A percentile compares a stretch with the other conserved stretches of the same genome.
These are phyloP conservation scores for Ananas comosus DNA, from an alignment of 176 grass and related monocot species.

Conservation along the genomic window DNA sequence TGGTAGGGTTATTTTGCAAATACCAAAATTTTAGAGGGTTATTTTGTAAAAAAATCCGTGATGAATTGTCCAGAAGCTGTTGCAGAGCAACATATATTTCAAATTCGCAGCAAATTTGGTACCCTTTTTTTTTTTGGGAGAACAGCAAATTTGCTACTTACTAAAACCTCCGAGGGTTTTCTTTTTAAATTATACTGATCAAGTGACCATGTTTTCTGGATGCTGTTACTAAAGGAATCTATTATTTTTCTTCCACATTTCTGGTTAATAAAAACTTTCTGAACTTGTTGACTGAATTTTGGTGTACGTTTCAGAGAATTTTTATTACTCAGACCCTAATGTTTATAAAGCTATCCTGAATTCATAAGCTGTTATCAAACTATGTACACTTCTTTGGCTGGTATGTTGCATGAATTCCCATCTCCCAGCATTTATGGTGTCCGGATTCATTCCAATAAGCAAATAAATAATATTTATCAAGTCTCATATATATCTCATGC, in stretches of 20 bases:
- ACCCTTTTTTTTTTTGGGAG: neutral
- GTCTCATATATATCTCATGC: neutral
- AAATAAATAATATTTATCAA: neutral
- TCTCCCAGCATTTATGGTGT: neutral
- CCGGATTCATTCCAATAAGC: neutral
- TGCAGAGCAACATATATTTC: neutral
- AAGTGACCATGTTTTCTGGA: neutral
- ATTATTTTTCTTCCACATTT: no score
- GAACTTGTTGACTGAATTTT: no score
- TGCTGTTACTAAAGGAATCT: neutral
- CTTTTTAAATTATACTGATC: neutral
- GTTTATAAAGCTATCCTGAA: no score
- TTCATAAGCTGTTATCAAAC: no score
- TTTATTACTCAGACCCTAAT: no score
- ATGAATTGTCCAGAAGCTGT: neutral
- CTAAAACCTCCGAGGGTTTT: neutral
- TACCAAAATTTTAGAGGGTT: no score
- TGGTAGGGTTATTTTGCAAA: no score
- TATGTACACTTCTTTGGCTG: no score
- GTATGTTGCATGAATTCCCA: neutral
- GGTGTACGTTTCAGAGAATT: no score
- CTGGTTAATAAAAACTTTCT: no score
- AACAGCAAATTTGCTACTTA: no score
- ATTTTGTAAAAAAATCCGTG: no score
- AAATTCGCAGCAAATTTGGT: conserved; percentile 10